A percentile compares a stretch with the other conserved stretches of the same genome.
Conservation (phyloP, 1,284 basidiomycete genomes). For the Sanguinoderma infundibulare region DNA sequence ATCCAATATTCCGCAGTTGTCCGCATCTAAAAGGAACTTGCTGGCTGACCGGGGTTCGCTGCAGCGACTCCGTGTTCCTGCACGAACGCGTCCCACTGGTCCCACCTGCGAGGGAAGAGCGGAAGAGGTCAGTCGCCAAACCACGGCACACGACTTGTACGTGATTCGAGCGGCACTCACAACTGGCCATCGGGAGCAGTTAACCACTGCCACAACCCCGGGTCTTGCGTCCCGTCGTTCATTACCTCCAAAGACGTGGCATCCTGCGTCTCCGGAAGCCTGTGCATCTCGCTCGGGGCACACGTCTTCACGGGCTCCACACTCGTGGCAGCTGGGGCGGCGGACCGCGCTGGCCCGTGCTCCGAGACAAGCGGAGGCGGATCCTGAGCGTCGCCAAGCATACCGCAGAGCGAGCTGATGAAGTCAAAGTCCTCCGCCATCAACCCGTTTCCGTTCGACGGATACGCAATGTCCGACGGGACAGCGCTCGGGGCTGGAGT, state of each 20-base stretch:
- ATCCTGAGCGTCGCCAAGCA: not conserved
- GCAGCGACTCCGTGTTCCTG: not conserved
- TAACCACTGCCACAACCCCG: not conserved
- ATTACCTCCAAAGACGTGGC: not conserved
- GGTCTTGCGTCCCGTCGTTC: not conserved
- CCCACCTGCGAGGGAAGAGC: not conserved
- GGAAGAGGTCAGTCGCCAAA: not conserved
- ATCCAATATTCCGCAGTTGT: too few relatives aligned
- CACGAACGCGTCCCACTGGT: slow-evolving; percentile 33
- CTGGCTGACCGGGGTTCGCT: not conserved
- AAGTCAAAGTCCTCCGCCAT: not conserved
- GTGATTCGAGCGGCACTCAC: not conserved
- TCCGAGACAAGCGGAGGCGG: not conserved
- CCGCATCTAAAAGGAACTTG: not conserved
- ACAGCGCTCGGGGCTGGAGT: not conserved
- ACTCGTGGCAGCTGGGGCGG: too few relatives aligned
- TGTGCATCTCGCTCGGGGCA: not conserved
- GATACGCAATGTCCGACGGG: not conserved
- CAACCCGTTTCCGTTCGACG: not conserved
- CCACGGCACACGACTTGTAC: not conserved
- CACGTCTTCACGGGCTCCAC: slow-evolving; percentile 13
- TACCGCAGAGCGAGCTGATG: slow-evolving; percentile 1
- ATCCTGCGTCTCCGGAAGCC: not conserved
- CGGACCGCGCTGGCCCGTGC: not conserved
- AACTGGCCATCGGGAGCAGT: not conserved